Conservation (phyloP, 352 stramenopile species). For the Phytophthora fragariaefolia region DNA sequence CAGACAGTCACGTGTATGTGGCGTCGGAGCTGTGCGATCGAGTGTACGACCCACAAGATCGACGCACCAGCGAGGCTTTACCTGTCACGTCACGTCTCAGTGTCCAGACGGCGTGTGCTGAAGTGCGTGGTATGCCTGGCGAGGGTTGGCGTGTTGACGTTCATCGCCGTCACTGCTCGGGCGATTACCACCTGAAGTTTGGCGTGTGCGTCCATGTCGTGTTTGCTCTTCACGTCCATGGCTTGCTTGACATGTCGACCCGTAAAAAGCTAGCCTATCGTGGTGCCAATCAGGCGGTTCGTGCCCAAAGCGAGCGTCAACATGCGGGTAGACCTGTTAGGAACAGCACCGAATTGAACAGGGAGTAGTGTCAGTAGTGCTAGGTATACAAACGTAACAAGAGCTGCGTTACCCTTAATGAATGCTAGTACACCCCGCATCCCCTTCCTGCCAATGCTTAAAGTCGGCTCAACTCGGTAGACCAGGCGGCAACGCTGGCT, state of each 20-base stretch:
- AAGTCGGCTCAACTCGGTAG: too few species aligned
- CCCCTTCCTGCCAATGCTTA: too few species aligned
- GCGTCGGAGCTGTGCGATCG: not conserved
- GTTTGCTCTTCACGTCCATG: slow-evolving; percentile 3
- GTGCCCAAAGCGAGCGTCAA: not conserved
- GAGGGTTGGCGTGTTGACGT: slow-evolving; percentile 6
- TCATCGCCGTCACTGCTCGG: not conserved
- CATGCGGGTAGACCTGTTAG: too few species aligned
- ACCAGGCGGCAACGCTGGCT: too few species aligned
- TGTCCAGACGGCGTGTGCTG: slow-evolving; percentile 4
- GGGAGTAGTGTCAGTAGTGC: too few species aligned
- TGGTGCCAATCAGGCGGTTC: not conserved
- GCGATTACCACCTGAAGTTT: slow-evolving; percentile 6
- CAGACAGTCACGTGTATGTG: not conserved
- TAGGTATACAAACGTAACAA: too few species aligned
- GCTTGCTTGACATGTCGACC: not conserved
- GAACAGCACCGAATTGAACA: too few species aligned
- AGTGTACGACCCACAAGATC: slow-evolving; percentile 3
- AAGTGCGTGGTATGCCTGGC: slow-evolving; percentile 4
- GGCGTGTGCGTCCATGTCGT: slow-evolving; percentile 2
- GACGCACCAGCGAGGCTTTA: not conserved
- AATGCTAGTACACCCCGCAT: too few species aligned
- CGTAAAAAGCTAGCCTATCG: not conserved
- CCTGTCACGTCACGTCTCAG: slow-evolving; percentile 9
- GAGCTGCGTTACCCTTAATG: too few species aligned